Base-by-base conservation (phyloP, 257 asterid genomes). In the Solanum virginianum region DNA sequence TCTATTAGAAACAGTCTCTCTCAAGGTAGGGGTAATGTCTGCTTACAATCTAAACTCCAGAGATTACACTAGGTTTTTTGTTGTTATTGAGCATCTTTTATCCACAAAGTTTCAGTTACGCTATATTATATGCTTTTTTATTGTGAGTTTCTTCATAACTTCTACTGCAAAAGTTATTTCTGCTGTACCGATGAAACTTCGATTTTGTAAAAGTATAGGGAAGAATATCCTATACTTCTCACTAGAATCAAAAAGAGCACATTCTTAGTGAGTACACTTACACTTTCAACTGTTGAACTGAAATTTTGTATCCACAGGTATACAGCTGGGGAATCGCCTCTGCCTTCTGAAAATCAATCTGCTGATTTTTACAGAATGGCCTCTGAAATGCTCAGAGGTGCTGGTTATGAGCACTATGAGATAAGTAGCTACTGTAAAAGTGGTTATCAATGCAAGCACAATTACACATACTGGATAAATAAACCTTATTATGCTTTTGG, bases 321-420 rank as follows among this genome's bases (percentile, higher is more conserved):
- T 79, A 90, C 92, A 4, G 96, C 98, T 0, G 99, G 99, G 74
- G 97, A 93, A 81, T 93, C 89, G 53, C 98, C 99, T 62, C 90
- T 96, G 87, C 99, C 99, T 84, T 92, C 94, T 32, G 98, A 96
- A 88, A 90, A 91, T 60, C 94, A 89, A 70, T 92, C 99, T 4
- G 97, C 99, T 7, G 97, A 94, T 80, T 92, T 93, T 18, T 96
- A 96, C 90, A 92, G 84, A 90, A 93, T 53, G 89, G 99, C 98
- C 84, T 95, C 99, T 71, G 85, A 89, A 85, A 91, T 90, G 92
- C 95, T 96, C 54, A 65, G 89, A 10, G 86, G 87, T 18, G 95
- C 96, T 65, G 98, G 97, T 62, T 96, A 93, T 81, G 93, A 92
- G 68, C 99, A 96, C 86, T 96, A 95, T 16, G 99, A 96, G 89